Conservation (phyloP, 257 asterid genomes). For the Linderniella brevidens region DNA sequence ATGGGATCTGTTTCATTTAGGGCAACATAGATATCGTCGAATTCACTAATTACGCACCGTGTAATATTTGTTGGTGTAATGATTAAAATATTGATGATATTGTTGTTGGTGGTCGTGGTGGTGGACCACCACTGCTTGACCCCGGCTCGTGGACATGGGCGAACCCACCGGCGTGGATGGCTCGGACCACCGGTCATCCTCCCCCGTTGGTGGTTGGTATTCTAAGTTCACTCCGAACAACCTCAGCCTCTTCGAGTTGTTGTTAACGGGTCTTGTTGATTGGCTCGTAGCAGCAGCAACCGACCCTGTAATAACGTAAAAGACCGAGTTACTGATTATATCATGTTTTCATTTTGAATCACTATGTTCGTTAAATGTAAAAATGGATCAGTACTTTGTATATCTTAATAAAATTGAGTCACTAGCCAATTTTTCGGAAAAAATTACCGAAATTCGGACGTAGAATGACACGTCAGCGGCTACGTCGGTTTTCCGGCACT, state of each 20-base stretch:
- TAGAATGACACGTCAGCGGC: no score
- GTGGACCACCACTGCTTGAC: constrained; percentile 8
- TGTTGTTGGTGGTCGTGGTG: constrained; percentile 11
- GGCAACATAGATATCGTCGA: neutral
- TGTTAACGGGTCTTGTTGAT: no score
- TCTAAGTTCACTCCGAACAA: constrained; percentile 80
- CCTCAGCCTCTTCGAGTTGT: constrained; percentile 49
- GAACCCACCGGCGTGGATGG: constrained; percentile 25
- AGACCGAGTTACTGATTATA: no score
- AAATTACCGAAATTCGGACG: no score
- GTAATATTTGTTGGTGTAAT: constrained; percentile 14
- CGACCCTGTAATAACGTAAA: no score
- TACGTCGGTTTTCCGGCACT: no score
- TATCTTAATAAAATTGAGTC: no score
- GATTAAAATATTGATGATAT: constrained; percentile 10
- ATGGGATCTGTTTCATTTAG: no score
- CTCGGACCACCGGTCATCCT: constrained; percentile 16
- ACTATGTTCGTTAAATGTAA: no score
- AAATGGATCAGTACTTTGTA: no score
- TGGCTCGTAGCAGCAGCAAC: neutral
- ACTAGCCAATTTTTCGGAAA: no score
- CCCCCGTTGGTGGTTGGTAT: constrained; percentile 21
- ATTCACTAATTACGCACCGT: neutral
- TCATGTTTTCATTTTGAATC: no score
- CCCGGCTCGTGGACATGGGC: constrained; percentile 16